Conservation (phyloP, 345 rosid genomes). For the Adansonia digitata region DNA sequence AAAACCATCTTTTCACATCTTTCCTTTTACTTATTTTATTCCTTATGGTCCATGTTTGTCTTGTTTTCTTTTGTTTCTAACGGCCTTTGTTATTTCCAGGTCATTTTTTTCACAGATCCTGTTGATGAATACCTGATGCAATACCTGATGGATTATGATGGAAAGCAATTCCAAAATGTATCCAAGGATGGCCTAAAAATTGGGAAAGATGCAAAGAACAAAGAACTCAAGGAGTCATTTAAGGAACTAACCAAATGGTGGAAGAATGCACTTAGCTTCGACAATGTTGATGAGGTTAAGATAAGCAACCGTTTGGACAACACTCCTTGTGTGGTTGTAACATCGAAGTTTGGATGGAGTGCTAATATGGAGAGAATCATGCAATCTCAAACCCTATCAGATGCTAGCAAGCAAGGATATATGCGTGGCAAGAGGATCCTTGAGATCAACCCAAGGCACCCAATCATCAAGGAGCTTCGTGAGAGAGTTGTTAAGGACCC, state of each 20-base stretch:
- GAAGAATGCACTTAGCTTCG: constrained; percentile 67
- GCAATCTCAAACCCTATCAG: constrained; percentile 94
- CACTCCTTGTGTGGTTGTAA: constrained; percentile 93
- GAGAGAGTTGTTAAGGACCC: constrained; percentile 79
- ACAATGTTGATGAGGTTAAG: constrained; percentile 89
- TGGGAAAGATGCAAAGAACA: constrained; percentile 68
- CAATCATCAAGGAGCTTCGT: constrained; percentile 91
- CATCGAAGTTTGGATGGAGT: constrained; percentile 96
- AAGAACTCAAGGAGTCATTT: constrained; percentile 88
- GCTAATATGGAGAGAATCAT: constrained; percentile 98
- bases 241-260: constrained; percentile 98
- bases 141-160: constrained; percentile 95
- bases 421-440: constrained; percentile 97
- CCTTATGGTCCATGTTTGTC: background rate
- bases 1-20: background rate
- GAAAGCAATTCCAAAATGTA: constrained; percentile 90
- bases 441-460: constrained; percentile 95
- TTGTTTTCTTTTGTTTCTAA: background rate
- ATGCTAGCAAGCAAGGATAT: constrained; percentile 85
- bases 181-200: constrained; percentile 92
- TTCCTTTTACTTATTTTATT: background rate
- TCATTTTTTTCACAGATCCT: constrained; percentile 94
- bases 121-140: constrained; percentile 98
- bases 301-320: constrained; percentile 84
- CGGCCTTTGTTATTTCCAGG: constrained; percentile 40